Evolutionary conservation across 768 basidiomycete species (phyloP).

Genomic region (Tricholoma saponaceum): DNA sequence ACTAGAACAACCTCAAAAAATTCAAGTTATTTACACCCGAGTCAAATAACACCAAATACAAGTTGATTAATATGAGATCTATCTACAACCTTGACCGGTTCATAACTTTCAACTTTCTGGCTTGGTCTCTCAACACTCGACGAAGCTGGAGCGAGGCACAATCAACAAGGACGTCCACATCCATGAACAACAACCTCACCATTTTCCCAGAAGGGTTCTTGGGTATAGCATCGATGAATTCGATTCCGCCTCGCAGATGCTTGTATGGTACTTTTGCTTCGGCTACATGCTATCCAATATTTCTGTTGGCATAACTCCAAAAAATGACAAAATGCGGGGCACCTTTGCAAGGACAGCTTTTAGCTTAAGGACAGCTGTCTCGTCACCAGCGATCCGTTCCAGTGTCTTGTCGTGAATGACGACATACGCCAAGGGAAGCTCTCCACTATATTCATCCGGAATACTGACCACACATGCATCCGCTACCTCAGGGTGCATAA

Average conservation of each 20-base stretch:
- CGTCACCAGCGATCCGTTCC: slow-evolving; percentile 30
- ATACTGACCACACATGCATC: slow-evolving; percentile 66
- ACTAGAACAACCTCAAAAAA: neutral
- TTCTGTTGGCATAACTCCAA: neutral
- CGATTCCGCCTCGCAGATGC: slow-evolving; percentile 55
- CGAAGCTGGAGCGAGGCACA: slow-evolving; percentile 30
- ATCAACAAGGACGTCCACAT: neutral
- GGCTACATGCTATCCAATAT: slow-evolving; percentile 47
- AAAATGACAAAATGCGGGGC: neutral
- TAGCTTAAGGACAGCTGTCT: slow-evolving; percentile 30
- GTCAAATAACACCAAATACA: slow-evolving; percentile 4
- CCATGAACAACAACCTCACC: slow-evolving; percentile 25
- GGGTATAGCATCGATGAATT: slow-evolving; percentile 58
- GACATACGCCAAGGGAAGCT: slow-evolving; percentile 69
- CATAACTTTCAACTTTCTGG: slow-evolving; percentile 22
- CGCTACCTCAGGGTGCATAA: slow-evolving; percentile 54
- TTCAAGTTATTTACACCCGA: neutral
- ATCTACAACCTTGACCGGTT: slow-evolving; percentile 10
- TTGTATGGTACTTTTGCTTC: slow-evolving; percentile 60
- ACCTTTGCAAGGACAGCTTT: slow-evolving; percentile 57
- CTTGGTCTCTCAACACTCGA: slow-evolving; percentile 50
- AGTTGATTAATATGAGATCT: neutral
- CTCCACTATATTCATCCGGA: slow-evolving; percentile 72
- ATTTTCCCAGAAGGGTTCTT: slow-evolving; percentile 74
- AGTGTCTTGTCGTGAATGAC: slow-evolving; percentile 42